Evolutionary conservation across 78 protist species (phyloP), one percentile per base, ranked within the genome.

Genomic region (Bodo saltans): DNA sequence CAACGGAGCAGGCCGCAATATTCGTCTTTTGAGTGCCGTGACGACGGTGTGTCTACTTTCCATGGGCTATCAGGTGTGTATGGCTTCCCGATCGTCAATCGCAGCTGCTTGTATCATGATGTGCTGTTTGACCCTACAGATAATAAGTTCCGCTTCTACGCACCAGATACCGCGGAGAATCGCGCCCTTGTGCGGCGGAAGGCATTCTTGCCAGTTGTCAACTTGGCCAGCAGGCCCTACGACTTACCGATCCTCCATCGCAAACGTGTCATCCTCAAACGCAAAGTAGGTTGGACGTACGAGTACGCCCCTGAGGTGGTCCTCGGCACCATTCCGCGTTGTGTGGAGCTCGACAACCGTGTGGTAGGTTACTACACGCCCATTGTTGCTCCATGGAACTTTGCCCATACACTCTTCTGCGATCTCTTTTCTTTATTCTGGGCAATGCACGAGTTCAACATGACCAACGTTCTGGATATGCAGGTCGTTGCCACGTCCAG

Each of bases 321-420:
- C n/a, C n/a, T n/a, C n/a, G n/a, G n/a, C n/a, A 47, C 8, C n/a
- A 47, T 47, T 17, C 60, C 60, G 17, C 17, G 60, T 47, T 8
- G 17, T 47, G 60, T 47, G 8, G n/a, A 8, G 17, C 60, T 8
- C 8, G 60, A 47, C 60, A 47, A 8, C 8, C 60, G 60, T 8
- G 17, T 17, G n/a, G 8, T 47, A 17, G 60, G n/a, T 8, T 47
- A 47, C 42, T 76, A 76, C 81, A 3, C 8, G 41, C 81, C 81
- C 27, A 38, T 30, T 25, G 81, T 76, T 1, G 81, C 81, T 3
- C 81, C 81, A 26, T 76, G 81, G 81, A 76, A 76, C 25, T 76
- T 30, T 38, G 81, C 81, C 29, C 81, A 76, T 27, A 76, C 81
- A 40, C 12, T 76, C 41, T 40, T 76, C 69, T 30, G 34, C 81